These are phyloP conservation scores for Plectranthus barbatus DNA, from an alignment of 257 asterid genomes.

Conservation along the genomic window DNA sequence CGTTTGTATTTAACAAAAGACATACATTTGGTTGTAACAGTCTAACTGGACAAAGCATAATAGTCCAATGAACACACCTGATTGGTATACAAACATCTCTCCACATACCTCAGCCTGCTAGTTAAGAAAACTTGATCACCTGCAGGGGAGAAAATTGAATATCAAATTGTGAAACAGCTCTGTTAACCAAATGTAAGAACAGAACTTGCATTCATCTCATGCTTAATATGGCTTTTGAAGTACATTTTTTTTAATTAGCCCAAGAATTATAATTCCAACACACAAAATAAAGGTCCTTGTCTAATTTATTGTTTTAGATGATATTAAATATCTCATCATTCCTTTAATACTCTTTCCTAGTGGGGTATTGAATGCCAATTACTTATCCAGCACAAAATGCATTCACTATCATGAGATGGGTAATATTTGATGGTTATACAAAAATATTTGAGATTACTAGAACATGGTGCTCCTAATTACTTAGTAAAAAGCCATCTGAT, in stretches of 20 bases:
- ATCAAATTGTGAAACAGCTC: neutral
- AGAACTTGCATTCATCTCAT: neutral
- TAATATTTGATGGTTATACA: neutral
- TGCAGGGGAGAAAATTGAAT: constrained; percentile 10
- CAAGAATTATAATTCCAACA: neutral
- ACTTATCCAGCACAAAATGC: neutral
- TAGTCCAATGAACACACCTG: constrained; percentile 20
- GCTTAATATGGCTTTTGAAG: neutral
- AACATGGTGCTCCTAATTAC: neutral
- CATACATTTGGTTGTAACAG: constrained; percentile 8
- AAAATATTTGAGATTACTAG: neutral
- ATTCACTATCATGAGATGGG: neutral
- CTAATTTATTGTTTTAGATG: neutral
- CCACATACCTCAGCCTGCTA: constrained; percentile 4
- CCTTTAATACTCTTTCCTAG: neutral
- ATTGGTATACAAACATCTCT: constrained; percentile 15
- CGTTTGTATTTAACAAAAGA: constrained; percentile 5
- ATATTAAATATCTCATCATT: neutral
- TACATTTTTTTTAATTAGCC: neutral
- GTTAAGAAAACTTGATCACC: constrained; percentile 22
- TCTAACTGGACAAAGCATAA: constrained; percentile 12
- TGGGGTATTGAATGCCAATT: neutral
- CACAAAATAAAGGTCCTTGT: neutral
- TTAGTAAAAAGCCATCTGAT: neutral
- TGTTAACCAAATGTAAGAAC: neutral